Evolutionary conservation across 305 asterid species (phyloP), one percentile per base, ranked within the genome.

Genomic region (Plantago coronopus): DNA sequence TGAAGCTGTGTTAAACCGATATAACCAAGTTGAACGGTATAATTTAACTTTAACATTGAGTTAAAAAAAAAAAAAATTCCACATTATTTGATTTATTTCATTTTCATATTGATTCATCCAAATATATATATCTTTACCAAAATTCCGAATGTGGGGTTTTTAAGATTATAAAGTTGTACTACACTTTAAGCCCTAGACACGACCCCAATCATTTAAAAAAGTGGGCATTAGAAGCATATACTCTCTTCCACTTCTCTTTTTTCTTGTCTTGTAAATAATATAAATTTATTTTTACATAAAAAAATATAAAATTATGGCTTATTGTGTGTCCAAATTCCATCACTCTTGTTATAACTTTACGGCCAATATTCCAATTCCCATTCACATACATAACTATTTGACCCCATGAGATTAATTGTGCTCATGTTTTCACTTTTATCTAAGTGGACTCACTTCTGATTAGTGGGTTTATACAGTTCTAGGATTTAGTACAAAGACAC

Each of bases 61-160:
- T n/a, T n/a, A n/a, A n/a, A n/a, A n/a, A n/a, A n/a, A n/a, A n/a
- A n/a, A n/a, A n/a, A n/a, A n/a, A n/a, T n/a, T 23, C 20, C n/a
- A 15, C 13, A 53, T 23, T 14, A 4, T 22, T 22, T 50, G 12
- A 22, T 48, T 48, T 19, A 22, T 48, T 48, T 19, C 54, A 20
- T 5, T 23, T 34, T 8, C 40, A 34, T 34, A 6, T 34, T 34
- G 34, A 9, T 34, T 34, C 12, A 34, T 34, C 40, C 40, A n/a
- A n/a, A 27, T 27, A 27, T 27, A 2, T 27, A 27, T 27, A 34
- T 34, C 13, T 34, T 34, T 34, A 7, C 3, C 19, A 12, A 10
- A 50, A 14, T 51, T 53, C 58, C 42, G 25, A 53, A 53, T 53
- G 40, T 53, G 58, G 58, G 21, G 31, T 14, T 25, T 8, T 53